Evolutionary conservation across 371 early-diverging fungal genomes (phyloP), one percentile per base, ranked within the genome.

Genomic region (Blakeslea trispora): DNA sequence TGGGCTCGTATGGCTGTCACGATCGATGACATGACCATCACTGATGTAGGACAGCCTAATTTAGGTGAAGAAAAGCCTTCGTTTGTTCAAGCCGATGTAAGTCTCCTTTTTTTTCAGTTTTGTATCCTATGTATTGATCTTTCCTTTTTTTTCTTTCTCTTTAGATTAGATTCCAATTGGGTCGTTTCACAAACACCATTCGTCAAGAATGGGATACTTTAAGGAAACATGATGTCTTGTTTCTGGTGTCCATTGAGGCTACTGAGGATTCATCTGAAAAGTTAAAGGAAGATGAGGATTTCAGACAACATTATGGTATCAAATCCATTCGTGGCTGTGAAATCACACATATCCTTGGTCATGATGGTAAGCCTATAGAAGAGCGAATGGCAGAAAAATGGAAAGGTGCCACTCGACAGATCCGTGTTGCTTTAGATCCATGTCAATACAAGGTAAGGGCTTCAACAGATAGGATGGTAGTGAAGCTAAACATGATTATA

Each of bases 1-100:
- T 96, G 95, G 94, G 88, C 95, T 3, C 75, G 96, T 43, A 97
- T 95, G 90, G 99, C 92, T 1, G 61, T 84, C 15, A 83, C 85
- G 0, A 78, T 96, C 22, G 79, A 83, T 6, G 55, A 69, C 34
- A 74, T 90, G 43, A 75, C 64, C 18, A 78, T 93, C 40, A 78
- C 85, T 0, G 91, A 94, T 55, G 83, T 96, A 17, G 88, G 81
- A 4, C 77, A 81, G 23, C 88, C 95, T 8, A 79, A 83, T 35
- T 68, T 98, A 0, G 95, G 94, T 3, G 88, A 90, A 55, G 71
- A 64, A 13, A 81, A 77, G 19, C 95, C 94, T 7, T 65, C 89
- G 2, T 67, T 66, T 50, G 94, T 97, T 31, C 80, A 77, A 8
- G 96, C 92, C 1, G 94, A 95, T 63, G 68, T 89, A 43, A 74